These are phyloP conservation scores for Cutaneotrichosporon sp. DNA, from an alignment of 1,284 basidiomycete genomes.

Conservation along the genomic window DNA sequence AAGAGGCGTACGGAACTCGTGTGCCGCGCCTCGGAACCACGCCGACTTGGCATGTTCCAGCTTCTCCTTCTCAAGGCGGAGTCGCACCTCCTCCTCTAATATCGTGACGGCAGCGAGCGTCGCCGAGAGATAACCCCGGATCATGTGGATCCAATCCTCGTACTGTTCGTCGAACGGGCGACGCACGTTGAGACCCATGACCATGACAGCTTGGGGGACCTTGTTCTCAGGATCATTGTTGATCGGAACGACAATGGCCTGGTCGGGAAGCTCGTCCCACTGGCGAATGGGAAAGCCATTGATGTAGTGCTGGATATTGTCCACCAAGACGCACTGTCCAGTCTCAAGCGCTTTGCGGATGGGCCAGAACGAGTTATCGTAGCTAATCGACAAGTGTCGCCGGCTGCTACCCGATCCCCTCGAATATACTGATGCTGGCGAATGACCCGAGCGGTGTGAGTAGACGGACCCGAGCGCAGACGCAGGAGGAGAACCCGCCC, in stretches of 20 bases:
- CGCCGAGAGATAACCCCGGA: conserved; percentile 42
- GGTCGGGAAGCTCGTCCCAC: conserved; percentile 48
- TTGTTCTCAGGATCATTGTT: background rate
- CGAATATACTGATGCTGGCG: background rate
- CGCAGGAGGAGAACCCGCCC: background rate
- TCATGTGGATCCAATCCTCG: conserved; percentile 40
- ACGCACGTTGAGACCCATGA: conserved; percentile 52
- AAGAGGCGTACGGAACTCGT: conserved; percentile 51
- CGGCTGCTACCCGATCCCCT: background rate
- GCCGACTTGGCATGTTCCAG: conserved; percentile 52
- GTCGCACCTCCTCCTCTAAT: conserved; percentile 43
- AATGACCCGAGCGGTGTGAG: background rate
- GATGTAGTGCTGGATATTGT: conserved; percentile 43
- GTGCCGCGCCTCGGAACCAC: conserved; percentile 51
- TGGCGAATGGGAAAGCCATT: conserved; percentile 42
- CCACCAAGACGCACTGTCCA: conserved; percentile 46
- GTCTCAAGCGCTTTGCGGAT: conserved; percentile 43
- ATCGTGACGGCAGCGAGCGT: conserved; percentile 43
- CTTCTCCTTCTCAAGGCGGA: conserved; percentile 45
- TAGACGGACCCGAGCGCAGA: background rate
- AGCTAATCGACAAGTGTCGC: background rate
- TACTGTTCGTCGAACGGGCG: conserved; percentile 47
- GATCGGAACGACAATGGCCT: conserved; percentile 18
- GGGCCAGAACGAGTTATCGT: conserved; percentile 34
- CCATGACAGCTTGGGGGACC: conserved; percentile 49